These are phyloP conservation scores for Aspergillus sparsus DNA, from an alignment of 495 filamentous ascomycete species.

Conservation along the genomic window DNA sequence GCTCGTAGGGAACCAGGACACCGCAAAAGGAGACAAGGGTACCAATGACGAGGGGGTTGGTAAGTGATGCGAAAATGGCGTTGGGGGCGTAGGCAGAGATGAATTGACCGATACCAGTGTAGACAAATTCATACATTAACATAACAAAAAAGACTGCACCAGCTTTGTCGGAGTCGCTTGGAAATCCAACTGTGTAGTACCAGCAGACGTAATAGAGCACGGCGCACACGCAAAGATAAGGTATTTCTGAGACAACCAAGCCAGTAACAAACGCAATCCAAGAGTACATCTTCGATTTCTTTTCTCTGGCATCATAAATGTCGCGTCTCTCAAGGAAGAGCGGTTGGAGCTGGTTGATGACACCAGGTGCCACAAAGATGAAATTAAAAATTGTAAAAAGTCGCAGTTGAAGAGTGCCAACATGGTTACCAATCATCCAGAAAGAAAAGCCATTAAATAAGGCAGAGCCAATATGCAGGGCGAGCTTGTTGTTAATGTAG, in stretches of 20 bases:
- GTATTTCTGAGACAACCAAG: slow-evolving; percentile 55
- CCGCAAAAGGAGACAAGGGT: slow-evolving; percentile 60
- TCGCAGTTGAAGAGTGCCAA: slow-evolving; percentile 35
- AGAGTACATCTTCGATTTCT: slow-evolving; percentile 56
- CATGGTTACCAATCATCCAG: slow-evolving; percentile 40
- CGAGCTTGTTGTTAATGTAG: slow-evolving; percentile 67
- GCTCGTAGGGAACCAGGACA: slow-evolving; percentile 40
- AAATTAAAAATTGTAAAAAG: slow-evolving; percentile 56
- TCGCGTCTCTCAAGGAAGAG: slow-evolving; percentile 56
- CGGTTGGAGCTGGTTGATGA: slow-evolving; percentile 55
- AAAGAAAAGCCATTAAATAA: slow-evolving; percentile 50
- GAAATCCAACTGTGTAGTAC: slow-evolving; percentile 55
- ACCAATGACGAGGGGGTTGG: slow-evolving; percentile 59
- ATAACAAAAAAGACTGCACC: slow-evolving; percentile 58
- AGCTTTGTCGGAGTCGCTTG: slow-evolving; percentile 44
- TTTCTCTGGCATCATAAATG: slow-evolving; percentile 55
- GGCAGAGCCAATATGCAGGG: slow-evolving; percentile 40
- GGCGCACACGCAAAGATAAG: slow-evolving; percentile 54
- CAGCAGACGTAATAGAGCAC: slow-evolving; percentile 54
- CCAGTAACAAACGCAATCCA: slow-evolving; percentile 57
- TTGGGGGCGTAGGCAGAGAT: slow-evolving; percentile 60
- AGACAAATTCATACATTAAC: slow-evolving; percentile 56
- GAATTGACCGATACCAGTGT: slow-evolving; percentile 62
- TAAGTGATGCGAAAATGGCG: slow-evolving; percentile 56
- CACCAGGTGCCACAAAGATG: slow-evolving; percentile 53